Evolutionary conservation across 169 alveolate species (phyloP), one percentile per base, ranked within the genome.

Genomic region (Plasmodium ovale): DNA sequence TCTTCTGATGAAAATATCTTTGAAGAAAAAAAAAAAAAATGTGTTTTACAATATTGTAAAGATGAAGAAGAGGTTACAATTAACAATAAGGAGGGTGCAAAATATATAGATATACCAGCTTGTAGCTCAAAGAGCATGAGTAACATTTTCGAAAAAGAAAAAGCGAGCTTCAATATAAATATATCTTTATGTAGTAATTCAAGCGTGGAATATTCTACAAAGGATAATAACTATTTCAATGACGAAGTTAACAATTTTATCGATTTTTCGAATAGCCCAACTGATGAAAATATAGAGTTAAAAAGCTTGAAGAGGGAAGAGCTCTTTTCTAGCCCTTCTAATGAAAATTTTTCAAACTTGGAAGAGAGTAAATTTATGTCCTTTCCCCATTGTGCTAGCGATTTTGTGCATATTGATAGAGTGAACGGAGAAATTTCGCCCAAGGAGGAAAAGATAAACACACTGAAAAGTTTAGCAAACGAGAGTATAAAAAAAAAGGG

Each of bases 381-480:
- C 6, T 37, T 14, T 44, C 35, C 39, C 27, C 12, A 35, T 23
- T 25, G 60, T 68, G 64, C 39, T 21, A 23, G n/a, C 4, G 12
- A 42, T 68, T 68, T 42, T 68, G 19, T 68, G 21, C 27, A 29
- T 9, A 14, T 23, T 3, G 79, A 68, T 42, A 42, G 44, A 68
- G 31, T 31, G 19, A 60, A 60, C 27, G 27, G 60, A 25, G 6
- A 42, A 44, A 68, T 68, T 42, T 68, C 29, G 9, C 60, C 79
- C 2, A 27, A 44, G 9, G 79, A 39, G 44, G 27, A 68, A 68
- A 68, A 68, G 27, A 68, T 29, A 68, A 23, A 27, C 25, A 68
- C 62, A 14, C 60, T 68, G 19, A 27, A 42, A 25, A 68, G 79
- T 68, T 68, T 68, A 68, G 37, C 60, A 16, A 65, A 65, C 27